Percentiles rank a stretch among this genome's conserved stretches.
Evolutionary conservation across 2,329 filamentous ascomycete genomes (phyloP).

Genomic region (Aspergillus proliferans): DNA sequence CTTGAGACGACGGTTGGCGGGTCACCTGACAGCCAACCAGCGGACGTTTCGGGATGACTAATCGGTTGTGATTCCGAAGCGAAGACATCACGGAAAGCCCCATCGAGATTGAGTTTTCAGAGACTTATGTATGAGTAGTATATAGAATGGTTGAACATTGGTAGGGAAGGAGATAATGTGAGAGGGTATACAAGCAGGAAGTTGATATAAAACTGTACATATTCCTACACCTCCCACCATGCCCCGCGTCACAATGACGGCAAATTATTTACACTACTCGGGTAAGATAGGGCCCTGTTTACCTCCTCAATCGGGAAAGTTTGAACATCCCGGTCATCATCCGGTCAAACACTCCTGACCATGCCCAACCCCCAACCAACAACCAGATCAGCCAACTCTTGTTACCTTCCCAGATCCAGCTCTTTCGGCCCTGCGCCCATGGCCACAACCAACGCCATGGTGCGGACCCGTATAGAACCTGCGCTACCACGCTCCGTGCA

Average conservation of each 20-base stretch:
- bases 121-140: neutral
- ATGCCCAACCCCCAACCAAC: constrained; percentile 43
- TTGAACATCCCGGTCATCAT: constrained; percentile 49
- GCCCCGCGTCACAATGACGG: constrained; percentile 3
- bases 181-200: too few relatives aligned
- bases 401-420: constrained; percentile 46
- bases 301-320: constrained; percentile 39
- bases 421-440: constrained; percentile 31
- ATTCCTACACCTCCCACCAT: neutral
- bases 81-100: constrained; percentile 27
- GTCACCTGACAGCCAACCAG: constrained; percentile 24
- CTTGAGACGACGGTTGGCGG: constrained; percentile 18
- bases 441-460: constrained; percentile 48
- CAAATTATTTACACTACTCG: constrained; percentile 13
- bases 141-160: neutral
- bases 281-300: neutral
- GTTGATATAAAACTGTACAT: too few relatives aligned
- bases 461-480: constrained; percentile 44
- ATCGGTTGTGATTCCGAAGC: constrained; percentile 18
- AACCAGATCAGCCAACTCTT: constrained; percentile 49
- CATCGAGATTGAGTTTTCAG: neutral
- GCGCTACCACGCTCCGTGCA: constrained; percentile 49
- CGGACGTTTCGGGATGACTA: constrained; percentile 21
- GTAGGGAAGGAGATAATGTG: too few relatives aligned
- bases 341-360: constrained; percentile 32